Conservation (phyloP, 495 filamentous ascomycete species). For the Wilcoxina mikolae region DNA sequence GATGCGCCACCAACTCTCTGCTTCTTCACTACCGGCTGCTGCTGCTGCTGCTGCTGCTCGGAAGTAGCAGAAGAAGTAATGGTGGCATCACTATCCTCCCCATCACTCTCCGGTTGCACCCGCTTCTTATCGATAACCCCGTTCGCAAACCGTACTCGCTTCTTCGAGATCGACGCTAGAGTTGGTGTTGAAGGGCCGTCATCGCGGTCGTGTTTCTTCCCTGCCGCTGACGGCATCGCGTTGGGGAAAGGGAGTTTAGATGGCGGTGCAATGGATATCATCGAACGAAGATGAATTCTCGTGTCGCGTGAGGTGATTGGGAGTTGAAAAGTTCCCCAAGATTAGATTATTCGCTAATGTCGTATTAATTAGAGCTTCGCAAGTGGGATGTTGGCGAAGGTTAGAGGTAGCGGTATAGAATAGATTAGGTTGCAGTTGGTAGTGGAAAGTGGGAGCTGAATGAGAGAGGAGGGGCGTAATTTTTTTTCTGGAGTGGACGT, state of each 20-base stretch:
- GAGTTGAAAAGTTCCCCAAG: neutral
- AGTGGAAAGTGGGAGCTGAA: neutral
- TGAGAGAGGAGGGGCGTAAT: neutral
- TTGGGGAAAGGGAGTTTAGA: neutral
- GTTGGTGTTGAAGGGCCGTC: neutral
- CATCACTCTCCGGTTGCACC: neutral
- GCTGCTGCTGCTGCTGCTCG: neutral
- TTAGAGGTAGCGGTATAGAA: neutral
- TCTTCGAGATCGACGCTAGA: neutral
- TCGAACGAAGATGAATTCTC: neutral
- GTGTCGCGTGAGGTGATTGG: neutral
- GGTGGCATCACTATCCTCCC: neutral
- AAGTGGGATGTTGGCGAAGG: neutral
- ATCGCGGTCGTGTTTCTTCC: neutral
- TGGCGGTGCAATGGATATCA: neutral
- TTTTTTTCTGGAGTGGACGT: slow-evolving; percentile 1
- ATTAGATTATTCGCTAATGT: neutral
- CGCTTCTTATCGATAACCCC: neutral
- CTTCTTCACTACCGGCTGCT: neutral
- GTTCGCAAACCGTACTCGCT: slow-evolving; percentile 1
- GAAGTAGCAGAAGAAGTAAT: neutral
- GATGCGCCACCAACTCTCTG: neutral
- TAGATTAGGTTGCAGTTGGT: too few species aligned
- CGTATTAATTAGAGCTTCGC: neutral
- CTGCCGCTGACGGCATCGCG: neutral